Base-by-base conservation (phyloP, 2,329 filamentous ascomycete genomes). In the Fusarium stilboides region DNA sequence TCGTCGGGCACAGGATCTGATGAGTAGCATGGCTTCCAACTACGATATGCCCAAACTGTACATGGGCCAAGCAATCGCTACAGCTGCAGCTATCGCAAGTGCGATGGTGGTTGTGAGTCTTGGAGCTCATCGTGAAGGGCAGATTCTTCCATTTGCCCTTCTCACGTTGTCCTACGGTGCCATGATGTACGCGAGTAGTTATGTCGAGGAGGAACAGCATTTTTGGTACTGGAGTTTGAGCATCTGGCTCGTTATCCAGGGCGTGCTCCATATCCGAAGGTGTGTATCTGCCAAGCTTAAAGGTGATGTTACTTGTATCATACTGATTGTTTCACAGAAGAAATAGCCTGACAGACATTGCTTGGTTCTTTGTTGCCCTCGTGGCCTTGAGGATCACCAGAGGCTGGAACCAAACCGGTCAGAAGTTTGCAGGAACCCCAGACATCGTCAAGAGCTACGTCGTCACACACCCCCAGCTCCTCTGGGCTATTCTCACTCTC, bases 101-200 rank as follows among this genome's bases (percentile, higher is more conserved):
- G 45, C 47, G 1, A 28, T 54, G 5, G 68, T 58, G 4, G 58
- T 72, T 13, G 45, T 60, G 3, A 49, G 64, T 12, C 59, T 71
- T 12, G 65, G 67, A 22, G 36, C 50, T 10, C 52, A 63, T 20
- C 57, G 51, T 1, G 40, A 57, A 19, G 69, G 67, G 1, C 56
- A 61, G 15, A 72, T 84, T 13, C 58, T 77, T 10, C 83, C 85
- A 5, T 82, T 92, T 51, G 69, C 82, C 5, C 66, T 86, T 3
- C 82, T 89, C 31, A 87, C 87, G 1, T 47, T 90, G 0, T 79
- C 87, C 0, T 97, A 98, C 76, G 89, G 91, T 2, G 78, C 88
- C 37, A 97, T 98, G 89, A 98, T 98, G 94, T 98, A 98, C 80
- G 95, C 94, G 12, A 97, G 93, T 77, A 98, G 94, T 76, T 99